Evolutionary conservation across 208 protist species (phyloP), one percentile per base, ranked within the genome.

Genomic region (Trypanosoma platydactyli): DNA sequence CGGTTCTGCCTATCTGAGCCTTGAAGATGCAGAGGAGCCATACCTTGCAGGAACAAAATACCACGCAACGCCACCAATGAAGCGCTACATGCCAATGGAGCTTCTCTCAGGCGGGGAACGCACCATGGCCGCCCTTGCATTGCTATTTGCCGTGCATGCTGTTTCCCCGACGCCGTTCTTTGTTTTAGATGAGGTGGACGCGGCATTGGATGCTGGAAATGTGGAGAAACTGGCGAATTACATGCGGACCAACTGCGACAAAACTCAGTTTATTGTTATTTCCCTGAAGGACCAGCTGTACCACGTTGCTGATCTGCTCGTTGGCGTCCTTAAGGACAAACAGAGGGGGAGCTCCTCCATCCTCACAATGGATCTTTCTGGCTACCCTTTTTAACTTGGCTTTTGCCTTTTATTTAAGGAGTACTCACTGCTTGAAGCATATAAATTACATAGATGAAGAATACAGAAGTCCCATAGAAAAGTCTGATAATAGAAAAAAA

Each of bases 151-250:
- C 40, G 96, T 99, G 52, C 96, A 99, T 73, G 88, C 83, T 5
- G 91, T 92, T 5, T 84, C 78, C n/a, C 98, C 98, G 15, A 89
- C 98, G 25, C 99, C 99, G 13, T 99, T 99, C 76, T 99, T 99
- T 79, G 90, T 99, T 46, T 75, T 99, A 24, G 99, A 99, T 68
- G 99, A 99, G 79, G 91, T 99, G 6, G 99, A 99, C 77, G 99
- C 99, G 40, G 98, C 98, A 6, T 81, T 99, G 24, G 99, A 99
- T 81, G 84, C 77, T 24, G 86, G 76, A 33, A 99, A 99, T 83
- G 97, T 99, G 6, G 71, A 93, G 38, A 97, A 97, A 68, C 76
- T 99, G 24, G 92, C 96, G 4, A 80, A 88, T 58, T 99, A 98
- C 76, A 83, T 99, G 41, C 85, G 92, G 58, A 77, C 74, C 41